Percentiles rank a stretch among this genome's conserved stretches.
Evolutionary conservation across 352 stramenopile species (phyloP).

Genomic region (Pseudoperonospora humuli): DNA sequence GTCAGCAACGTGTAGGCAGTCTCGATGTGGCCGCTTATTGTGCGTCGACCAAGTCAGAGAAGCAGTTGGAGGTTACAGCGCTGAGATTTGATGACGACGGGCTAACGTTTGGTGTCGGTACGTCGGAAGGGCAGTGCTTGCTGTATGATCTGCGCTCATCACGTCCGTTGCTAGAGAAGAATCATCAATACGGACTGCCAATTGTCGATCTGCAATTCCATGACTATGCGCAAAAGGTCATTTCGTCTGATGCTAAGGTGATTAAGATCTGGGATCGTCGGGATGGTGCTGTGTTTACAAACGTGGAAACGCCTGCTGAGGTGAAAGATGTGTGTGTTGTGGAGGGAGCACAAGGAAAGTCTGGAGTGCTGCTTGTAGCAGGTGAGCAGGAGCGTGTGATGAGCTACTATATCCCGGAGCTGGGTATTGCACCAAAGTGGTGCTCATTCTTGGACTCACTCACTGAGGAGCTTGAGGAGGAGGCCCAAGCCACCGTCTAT

Average conservation of each 20-base stretch:
- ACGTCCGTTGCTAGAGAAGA: conserved; percentile 91
- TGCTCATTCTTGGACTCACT: conserved; percentile 99
- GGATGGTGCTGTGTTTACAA: conserved; percentile 89
- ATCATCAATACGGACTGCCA: conserved; percentile 96
- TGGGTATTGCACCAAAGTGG: conserved; percentile 97
- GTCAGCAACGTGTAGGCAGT: conserved; percentile 54
- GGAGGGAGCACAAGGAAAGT: conserved; percentile 84
- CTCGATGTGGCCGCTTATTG: conserved; percentile 45
- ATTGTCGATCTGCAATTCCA: conserved; percentile 94
- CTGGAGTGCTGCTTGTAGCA: conserved; percentile 93
- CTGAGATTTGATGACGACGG: conserved; percentile 92
- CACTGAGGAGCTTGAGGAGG: conserved; percentile 98
- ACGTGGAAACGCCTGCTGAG: conserved; percentile 94
- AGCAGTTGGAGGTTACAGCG: conserved; percentile 87
- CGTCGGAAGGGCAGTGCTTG: conserved; percentile 87
- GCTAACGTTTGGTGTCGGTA: conserved; percentile 93
- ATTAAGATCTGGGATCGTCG: conserved; percentile 97
- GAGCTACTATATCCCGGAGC: conserved; percentile 97
- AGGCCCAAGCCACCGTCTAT: conserved; percentile 91
- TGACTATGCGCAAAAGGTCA: conserved; percentile 81
- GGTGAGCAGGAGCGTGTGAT: conserved; percentile 95
- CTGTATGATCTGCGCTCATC: conserved; percentile 96
- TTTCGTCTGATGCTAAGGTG: conserved; percentile 95
- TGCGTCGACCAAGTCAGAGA: conserved; percentile 10
- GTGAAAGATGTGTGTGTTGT: conserved; percentile 95